Evolutionary conservation across 768 basidiomycete species (phyloP).

Genomic region (Plicaturopsis crispa): DNA sequence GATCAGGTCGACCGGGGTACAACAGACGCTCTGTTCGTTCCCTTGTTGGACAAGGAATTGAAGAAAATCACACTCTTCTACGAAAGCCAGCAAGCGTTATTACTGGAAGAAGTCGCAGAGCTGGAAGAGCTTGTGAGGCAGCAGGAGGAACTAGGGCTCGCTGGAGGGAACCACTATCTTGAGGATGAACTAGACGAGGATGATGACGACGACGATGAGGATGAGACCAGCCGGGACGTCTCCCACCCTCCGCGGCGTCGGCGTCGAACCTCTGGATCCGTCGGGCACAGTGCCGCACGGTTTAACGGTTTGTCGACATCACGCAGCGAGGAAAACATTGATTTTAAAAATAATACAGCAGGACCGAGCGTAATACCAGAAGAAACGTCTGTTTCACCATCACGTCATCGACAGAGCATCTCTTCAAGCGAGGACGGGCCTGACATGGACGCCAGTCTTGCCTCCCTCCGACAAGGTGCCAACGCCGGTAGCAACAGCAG

Average conservation of each 20-base stretch:
- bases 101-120: constrained; percentile 50
- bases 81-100: constrained; percentile 62
- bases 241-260: constrained; percentile 18
- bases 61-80: constrained; percentile 80
- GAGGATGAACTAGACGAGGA: constrained; percentile 44
- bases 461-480: constrained; percentile 18
- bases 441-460: constrained; percentile 32
- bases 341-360: too few relatives aligned
- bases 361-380: constrained; percentile 7
- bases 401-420: constrained; percentile 32
- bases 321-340: too few relatives aligned
- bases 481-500: constrained; percentile 15
- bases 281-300: constrained; percentile 5
- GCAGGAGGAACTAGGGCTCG: constrained; percentile 55
- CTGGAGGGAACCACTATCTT: constrained; percentile 41
- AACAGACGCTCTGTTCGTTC: constrained; percentile 57
- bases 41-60: constrained; percentile 76
- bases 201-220: constrained; percentile 50
- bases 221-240: constrained; percentile 24
- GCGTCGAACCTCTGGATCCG: constrained; percentile 27
- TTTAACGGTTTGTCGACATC: too few relatives aligned
- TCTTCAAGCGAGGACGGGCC: constrained; percentile 39
- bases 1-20: constrained; percentile 23
- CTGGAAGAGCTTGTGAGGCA: constrained; percentile 48
- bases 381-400: constrained; percentile 11